Base-by-base conservation (phyloP, 306 rosid genomes). In the Clitoria ternatea region DNA sequence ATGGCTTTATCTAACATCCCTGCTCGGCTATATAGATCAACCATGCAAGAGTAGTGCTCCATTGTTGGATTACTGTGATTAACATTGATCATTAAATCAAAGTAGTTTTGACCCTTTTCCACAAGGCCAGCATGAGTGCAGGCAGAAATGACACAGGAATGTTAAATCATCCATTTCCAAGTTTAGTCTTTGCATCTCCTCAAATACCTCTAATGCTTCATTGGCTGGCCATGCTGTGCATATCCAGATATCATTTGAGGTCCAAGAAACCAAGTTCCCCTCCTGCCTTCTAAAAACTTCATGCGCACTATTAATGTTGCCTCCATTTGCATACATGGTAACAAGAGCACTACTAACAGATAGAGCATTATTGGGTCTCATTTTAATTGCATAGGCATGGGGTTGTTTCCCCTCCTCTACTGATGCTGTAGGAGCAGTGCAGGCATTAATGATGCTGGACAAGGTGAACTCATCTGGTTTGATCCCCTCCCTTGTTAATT, bases 221-320 rank as follows among this genome's bases (percentile, higher is more conserved):
- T 85, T 81, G 45, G 81, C 98, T 85, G 87, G 53, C 96, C 97
- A 52, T 93, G 98, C 75, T 93, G 92, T 9, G 96, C 93, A 76
- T 80, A 93, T 68, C 97, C 97, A 19, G 94, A 85, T 40, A 93
- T 84, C 97, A 93, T 88, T n/a, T 6, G 97, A 90, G 76, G 90
- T 93, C 98, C 98, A 93, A 3, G 98, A 93, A 78, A 93, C 84
- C 56, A 90, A 73, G 87, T 93, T 96, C 85, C 89, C 87, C 85
- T 85, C 96, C 79, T 93, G 97, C 83, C 97, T 85, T 73, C 67
- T 85, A 85, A 90, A 93, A 80, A 93, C 89, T 81, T 87, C 87
- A 65, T 74, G 64, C 66, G 98, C 98, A 67, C 90, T 82, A 18
- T 90, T 92, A 50, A 90, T 93, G 67, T 84, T 84, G 71, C 98